Conservation (phyloP, 2,329 filamentous ascomycete genomes). For the Alternaria gaisen region DNA sequence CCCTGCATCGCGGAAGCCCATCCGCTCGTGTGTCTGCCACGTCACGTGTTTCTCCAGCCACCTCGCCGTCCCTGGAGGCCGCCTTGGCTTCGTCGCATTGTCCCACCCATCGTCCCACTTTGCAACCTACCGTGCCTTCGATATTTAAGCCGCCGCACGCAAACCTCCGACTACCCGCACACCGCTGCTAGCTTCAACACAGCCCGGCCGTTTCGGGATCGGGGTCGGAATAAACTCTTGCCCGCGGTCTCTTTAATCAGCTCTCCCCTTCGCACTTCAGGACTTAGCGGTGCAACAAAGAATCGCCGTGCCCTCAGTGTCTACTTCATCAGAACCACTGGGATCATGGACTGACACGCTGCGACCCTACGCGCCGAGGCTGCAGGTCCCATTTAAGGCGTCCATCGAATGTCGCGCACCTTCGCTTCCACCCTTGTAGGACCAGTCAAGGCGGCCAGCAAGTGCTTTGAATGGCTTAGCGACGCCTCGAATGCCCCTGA, state of each 20-base stretch:
- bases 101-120: background rate
- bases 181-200: background rate
- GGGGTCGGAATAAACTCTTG: background rate
- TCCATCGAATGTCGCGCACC: background rate
- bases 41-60: conserved; percentile 10
- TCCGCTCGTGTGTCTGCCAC: conserved; percentile 3
- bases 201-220: background rate
- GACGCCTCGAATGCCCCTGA: background rate
- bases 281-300: background rate
- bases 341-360: no score
- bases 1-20: background rate
- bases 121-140: background rate
- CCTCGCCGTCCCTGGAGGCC: background rate
- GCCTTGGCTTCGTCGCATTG: background rate
- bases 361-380: background rate
- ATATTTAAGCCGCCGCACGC: background rate
- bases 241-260: background rate
- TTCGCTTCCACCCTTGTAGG: conserved; percentile 4
- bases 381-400: background rate
- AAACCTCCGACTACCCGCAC: background rate
- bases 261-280: background rate
- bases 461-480: background rate
- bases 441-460: conserved; percentile 4
- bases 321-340: background rate
- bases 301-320: background rate